phyloP scores from a whole-genome alignment of 371 early-diverging fungal species.

The Mortierella sp. region DNA sequence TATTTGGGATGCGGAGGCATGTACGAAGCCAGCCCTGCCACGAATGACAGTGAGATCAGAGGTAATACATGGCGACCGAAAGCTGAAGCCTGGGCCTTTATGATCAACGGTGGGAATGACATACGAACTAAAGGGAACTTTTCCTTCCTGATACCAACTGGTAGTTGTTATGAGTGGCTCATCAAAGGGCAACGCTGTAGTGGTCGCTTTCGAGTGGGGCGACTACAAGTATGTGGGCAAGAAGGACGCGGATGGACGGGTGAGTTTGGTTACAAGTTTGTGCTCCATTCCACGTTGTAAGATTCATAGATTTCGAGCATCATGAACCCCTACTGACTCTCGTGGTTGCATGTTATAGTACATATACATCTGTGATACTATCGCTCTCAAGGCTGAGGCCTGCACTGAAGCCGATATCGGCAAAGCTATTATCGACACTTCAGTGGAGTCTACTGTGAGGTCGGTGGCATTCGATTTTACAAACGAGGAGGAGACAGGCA shows the following conservation, averaged over 20 bases:
- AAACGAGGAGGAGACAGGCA: constrained; percentile 15
- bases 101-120: too few species aligned
- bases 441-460: constrained; percentile 57
- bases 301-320: too few species aligned
- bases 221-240: constrained; percentile 64
- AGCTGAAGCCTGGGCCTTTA: too few species aligned
- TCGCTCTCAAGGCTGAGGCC: constrained; percentile 56
- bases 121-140: too few species aligned
- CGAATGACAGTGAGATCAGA: constrained; percentile 37
- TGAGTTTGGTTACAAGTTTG: constrained; percentile 1
- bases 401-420: constrained; percentile 60
- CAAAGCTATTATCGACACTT: constrained; percentile 54
- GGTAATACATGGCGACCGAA: constrained; percentile 6
- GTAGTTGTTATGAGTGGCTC: constrained; percentile 58
- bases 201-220: constrained; percentile 67
- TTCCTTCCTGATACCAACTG: neutral
- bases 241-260: constrained; percentile 16
- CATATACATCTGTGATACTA: constrained; percentile 62
- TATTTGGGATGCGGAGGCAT: constrained; percentile 36
- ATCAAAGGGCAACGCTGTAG: constrained; percentile 60
- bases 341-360: constrained; percentile 30
- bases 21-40: constrained; percentile 35
- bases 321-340: too few species aligned
- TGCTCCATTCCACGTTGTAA: neutral
- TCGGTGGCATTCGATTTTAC: constrained; percentile 41